Evolutionary conservation across 371 early-diverging fungal species (phyloP), one percentile per base, ranked within the genome.

Genomic region (Homolaphlyctis polyrhiza): DNA sequence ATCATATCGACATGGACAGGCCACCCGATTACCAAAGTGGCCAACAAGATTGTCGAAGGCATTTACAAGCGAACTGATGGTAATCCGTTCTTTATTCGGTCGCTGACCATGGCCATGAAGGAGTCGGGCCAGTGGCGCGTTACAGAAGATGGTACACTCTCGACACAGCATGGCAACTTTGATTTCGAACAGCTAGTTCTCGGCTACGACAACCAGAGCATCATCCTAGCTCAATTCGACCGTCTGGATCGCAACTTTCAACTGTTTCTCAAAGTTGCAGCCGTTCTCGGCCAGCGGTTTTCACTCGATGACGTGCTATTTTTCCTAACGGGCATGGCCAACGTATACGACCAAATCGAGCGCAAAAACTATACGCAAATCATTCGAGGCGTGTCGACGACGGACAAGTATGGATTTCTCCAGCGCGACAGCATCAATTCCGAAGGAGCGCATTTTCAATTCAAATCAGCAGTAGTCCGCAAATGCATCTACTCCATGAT

Each of bases 181-280:
- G 76, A 82, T 60, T 72, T 82, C 43, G 80, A 78, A 18, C 39
- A 68, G 23, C 63, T 78, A 13, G 65, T 75, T 25, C 58, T 77
- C 25, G 78, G 73, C 11, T 61, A 70, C 45, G 80, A 82, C 62
- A 58, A 77, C 32, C 73, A 78, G 60, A 69, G 67, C 48, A 71
- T 82, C 25, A 68, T 82, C 30, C 57, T 77, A 1, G 78, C 82
- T 5, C 81, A 80, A 57, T 80, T 82, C 57, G 83, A 82, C 58
- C 70, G 77, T 18, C 66, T 82, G 18, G 76, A 81, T 50, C 57
- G 72, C 39, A 74, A 62, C 43, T 80, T 77, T 58, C 83, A 82
- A 60, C 67, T 80, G 14, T 74, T 82, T 23, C 66, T 82, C 36
- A 82, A 82, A 51, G 70, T 82, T 13, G 71, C 82, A 2, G 72